Evolutionary conservation across 2,329 filamentous ascomycete species (phyloP).

Genomic region (Stachybotrys echinatus): DNA sequence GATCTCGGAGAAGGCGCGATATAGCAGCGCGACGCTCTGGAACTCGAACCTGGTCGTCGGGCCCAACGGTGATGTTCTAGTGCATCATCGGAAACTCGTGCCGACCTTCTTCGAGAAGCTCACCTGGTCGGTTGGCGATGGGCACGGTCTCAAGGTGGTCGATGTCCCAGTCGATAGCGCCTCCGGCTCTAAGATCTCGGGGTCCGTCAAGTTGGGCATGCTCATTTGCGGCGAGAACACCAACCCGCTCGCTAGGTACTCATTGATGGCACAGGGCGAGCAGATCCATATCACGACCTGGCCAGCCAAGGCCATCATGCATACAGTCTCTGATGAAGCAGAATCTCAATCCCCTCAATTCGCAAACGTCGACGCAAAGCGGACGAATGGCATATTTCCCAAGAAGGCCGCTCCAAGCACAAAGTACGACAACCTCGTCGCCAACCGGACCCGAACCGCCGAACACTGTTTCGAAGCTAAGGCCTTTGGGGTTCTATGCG

Average conservation of each 20-base stretch:
- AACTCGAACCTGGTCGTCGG: conserved; percentile 47
- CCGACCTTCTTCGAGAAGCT: conserved; percentile 54
- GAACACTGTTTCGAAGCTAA: conserved; percentile 56
- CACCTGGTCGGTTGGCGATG: conserved; percentile 48
- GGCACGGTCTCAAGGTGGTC: conserved; percentile 39
- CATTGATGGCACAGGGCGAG: conserved; percentile 48
- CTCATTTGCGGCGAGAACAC: conserved; percentile 55
- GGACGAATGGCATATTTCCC: too few species aligned
- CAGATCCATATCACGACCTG: conserved; percentile 50
- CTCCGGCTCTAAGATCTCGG: too few species aligned
- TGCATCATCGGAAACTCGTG: conserved; percentile 49
- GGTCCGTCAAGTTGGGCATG: conserved; percentile 41
- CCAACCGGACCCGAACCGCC: conserved; percentile 45
- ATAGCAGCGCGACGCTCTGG: conserved; percentile 40
- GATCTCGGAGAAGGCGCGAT: conserved; percentile 39
- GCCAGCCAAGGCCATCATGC: too few species aligned
- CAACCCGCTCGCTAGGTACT: conserved; percentile 47
- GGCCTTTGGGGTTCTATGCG: conserved; percentile 47
- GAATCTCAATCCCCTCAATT: not conserved
- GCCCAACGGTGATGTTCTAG: conserved; percentile 34
- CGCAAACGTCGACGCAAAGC: too few species aligned
- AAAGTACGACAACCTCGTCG: conserved; percentile 49
- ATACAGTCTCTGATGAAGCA: not conserved
- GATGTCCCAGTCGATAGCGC: conserved; percentile 37
- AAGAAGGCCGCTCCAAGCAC: not conserved